Conservation (phyloP, 768 basidiomycete species). For the Hypholoma sublateritium region DNA sequence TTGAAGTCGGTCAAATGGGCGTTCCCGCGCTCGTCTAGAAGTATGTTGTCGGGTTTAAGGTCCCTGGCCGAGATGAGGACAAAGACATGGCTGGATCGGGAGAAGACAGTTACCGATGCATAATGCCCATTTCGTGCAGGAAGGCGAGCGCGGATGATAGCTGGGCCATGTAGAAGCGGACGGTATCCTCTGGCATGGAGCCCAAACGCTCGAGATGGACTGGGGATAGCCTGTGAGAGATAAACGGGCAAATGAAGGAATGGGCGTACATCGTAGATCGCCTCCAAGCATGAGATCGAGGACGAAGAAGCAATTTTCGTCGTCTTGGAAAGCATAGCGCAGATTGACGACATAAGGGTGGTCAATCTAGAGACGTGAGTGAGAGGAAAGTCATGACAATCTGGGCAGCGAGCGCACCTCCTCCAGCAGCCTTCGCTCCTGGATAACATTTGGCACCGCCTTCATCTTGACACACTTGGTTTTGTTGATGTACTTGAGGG, state of each 20-base stretch:
- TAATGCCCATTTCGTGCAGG: conserved; percentile 90
- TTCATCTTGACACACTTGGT: conserved; percentile 98
- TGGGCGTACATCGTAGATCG: conserved; percentile 81
- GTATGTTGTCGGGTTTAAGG: conserved; percentile 96
- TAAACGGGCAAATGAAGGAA: background rate
- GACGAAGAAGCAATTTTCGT: conserved; percentile 98
- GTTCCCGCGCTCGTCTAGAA: conserved; percentile 93
- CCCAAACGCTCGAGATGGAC: conserved; percentile 88
- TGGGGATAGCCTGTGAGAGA: conserved; percentile 26
- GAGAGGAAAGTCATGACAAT: background rate
- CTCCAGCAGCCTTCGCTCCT: conserved; percentile 91
- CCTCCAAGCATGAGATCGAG: conserved; percentile 97
- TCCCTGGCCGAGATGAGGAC: conserved; percentile 54
- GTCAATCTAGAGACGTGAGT: conserved; percentile 63
- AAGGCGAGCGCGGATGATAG: conserved; percentile 85
- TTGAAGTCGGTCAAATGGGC: conserved; percentile 98
- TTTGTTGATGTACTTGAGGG: conserved; percentile 99
- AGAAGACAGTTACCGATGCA: conserved; percentile 75
- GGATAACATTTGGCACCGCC: conserved; percentile 95
- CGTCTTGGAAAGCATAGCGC: conserved; percentile 96
- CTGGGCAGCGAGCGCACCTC: conserved; percentile 57
- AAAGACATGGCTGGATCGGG: conserved; percentile 16
- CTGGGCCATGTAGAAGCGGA: conserved; percentile 89
- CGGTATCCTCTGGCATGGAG: conserved; percentile 70
- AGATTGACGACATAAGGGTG: conserved; percentile 94